phyloP scores from a whole-genome alignment of 1,139 yeast species.

The Yamadazyma epiphylla region DNA sequence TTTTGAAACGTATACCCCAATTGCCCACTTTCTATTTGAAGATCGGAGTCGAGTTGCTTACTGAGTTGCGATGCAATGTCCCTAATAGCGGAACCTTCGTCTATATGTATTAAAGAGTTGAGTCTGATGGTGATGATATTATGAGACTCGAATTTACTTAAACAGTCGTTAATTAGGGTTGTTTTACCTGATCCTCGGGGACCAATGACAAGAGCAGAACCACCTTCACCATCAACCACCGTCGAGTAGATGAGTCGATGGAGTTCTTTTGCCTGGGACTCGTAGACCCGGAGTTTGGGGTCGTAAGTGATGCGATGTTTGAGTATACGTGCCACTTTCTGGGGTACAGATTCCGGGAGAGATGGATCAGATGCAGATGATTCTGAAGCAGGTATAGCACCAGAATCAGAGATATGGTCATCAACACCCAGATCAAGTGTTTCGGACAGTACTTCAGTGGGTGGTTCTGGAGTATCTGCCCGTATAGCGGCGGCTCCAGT shows the following conservation, averaged over 20 bases:
- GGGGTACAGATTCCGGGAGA: no score
- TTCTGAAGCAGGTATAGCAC: no score
- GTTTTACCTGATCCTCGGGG: conserved; percentile 81
- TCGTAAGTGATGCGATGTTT: conserved; percentile 1
- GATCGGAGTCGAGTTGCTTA: conserved; percentile 25
- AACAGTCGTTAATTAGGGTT: conserved; percentile 53
- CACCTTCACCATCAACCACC: conserved; percentile 68
- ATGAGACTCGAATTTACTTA: conserved; percentile 41
- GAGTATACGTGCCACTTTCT: no score
- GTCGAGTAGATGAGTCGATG: conserved; percentile 50
- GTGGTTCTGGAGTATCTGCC: no score
- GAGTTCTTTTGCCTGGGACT: conserved; percentile 7
- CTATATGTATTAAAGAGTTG: conserved; percentile 69
- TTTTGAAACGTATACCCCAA: conserved; percentile 39
- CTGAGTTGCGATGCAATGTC: conserved; percentile 86
- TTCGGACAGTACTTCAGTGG: no score
- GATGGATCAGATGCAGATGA: no score
- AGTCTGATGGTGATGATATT: conserved; percentile 61
- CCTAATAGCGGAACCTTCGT: conserved; percentile 75
- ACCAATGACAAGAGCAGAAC: conserved; percentile 76
- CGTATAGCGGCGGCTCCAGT: no score
- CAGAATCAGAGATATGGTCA: no score
- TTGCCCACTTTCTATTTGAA: conserved; percentile 42
- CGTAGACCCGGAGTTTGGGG: conserved; percentile 1
- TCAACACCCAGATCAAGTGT: no score